Evolutionary conservation across 257 asterid genomes (phyloP).

Genomic region (Avicennia marina): DNA sequence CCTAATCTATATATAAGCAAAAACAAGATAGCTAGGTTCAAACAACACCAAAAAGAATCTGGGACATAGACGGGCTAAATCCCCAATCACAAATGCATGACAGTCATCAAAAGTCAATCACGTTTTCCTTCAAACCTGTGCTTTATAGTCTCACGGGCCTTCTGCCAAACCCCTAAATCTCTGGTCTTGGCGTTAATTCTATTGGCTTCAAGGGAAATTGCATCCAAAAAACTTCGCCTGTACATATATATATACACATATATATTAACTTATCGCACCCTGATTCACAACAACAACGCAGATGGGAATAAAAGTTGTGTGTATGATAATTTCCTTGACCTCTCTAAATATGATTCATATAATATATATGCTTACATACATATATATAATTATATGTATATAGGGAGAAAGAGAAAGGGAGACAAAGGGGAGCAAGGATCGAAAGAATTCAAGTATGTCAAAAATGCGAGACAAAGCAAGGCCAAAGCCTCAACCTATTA

Average conservation of each 20-base stretch:
- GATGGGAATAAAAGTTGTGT: background rate
- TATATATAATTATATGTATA: background rate
- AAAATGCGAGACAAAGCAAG: constrained; percentile 21
- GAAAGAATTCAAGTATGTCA: constrained; percentile 31
- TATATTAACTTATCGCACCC: background rate
- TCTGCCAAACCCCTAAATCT: constrained; percentile 23
- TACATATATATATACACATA: background rate
- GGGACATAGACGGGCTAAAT: background rate
- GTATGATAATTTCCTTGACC: background rate
- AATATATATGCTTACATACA: background rate
- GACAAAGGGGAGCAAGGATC: constrained; percentile 24
- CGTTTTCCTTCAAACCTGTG: constrained; percentile 26
- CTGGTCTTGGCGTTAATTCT: constrained; percentile 25
- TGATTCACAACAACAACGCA: constrained; percentile 3
- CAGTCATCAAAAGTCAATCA: constrained; percentile 20
- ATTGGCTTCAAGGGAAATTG: constrained; percentile 29
- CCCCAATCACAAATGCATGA: constrained; percentile 33
- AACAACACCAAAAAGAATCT: background rate
- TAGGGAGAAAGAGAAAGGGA: constrained; percentile 2
- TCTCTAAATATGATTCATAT: constrained; percentile 3
- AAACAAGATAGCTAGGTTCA: background rate
- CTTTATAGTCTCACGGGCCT: constrained; percentile 19
- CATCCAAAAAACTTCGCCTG: constrained; percentile 19
- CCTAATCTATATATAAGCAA: background rate
- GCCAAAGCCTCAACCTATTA: constrained; percentile 26